Evolutionary conservation across 2,329 filamentous ascomycete genomes (phyloP).

Genomic region (Aspergillus spinulosporus): DNA sequence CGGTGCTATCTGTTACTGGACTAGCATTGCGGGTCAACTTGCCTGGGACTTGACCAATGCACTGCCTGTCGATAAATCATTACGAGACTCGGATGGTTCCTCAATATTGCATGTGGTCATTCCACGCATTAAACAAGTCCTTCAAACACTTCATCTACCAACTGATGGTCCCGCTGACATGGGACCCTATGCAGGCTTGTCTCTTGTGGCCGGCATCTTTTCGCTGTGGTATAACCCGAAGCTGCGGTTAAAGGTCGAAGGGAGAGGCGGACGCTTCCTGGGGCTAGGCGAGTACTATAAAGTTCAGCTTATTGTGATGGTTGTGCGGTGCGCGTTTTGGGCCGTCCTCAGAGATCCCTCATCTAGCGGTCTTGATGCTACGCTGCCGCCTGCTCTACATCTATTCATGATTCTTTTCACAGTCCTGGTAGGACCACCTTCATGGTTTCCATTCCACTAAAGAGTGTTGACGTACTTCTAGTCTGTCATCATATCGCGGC

Average conservation of each 20-base stretch:
- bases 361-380: constrained; percentile 33
- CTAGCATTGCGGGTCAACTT: constrained; percentile 46
- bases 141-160: constrained; percentile 25
- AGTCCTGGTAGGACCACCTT: constrained; percentile 34
- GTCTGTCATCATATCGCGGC: constrained; percentile 41
- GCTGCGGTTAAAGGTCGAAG: constrained; percentile 46
- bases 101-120: constrained; percentile 22
- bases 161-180: constrained; percentile 33
- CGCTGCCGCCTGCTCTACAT: constrained; percentile 39
- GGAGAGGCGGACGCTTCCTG: constrained; percentile 41
- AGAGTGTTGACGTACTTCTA: constrained; percentile 28
- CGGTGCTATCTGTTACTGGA: constrained; percentile 46
- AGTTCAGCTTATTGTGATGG: constrained; percentile 48
- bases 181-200: constrained; percentile 36
- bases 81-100: constrained; percentile 16
- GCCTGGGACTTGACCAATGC: constrained; percentile 43
- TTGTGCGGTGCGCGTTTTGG: constrained; percentile 47
- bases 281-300: constrained; percentile 50
- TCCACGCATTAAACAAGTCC: constrained; percentile 25
- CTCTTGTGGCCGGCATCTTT: constrained; percentile 45
- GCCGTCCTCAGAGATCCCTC: constrained; percentile 43
- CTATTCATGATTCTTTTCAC: constrained; percentile 43
- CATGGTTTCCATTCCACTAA: background rate
- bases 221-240: constrained; percentile 54
- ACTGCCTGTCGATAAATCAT: constrained; percentile 25